phyloP scores from a whole-genome alignment of 192 early-diverging fungal genomes.

The Geranomyces michiganensis region DNA sequence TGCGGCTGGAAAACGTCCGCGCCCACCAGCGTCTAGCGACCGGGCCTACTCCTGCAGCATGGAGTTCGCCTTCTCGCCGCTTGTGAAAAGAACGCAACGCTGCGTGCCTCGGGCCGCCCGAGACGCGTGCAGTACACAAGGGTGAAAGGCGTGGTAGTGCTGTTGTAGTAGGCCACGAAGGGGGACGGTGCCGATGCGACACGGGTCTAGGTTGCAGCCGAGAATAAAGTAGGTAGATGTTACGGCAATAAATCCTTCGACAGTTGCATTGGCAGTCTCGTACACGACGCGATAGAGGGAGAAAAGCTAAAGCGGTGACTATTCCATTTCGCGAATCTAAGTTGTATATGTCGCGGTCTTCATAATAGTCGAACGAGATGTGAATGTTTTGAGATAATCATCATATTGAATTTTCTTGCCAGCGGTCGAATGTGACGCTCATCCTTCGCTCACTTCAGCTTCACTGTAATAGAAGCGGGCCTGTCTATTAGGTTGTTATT shows the following conservation, averaged over 20 bases:
- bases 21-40: too few species aligned
- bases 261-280: constrained; percentile 37
- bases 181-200: constrained; percentile 26
- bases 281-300: constrained; percentile 37
- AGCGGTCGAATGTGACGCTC: too few species aligned
- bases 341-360: constrained; percentile 40
- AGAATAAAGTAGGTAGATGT: constrained; percentile 33
- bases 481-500: too few species aligned
- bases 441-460: too few species aligned
- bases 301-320: constrained; percentile 23
- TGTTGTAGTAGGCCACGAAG: constrained; percentile 44
- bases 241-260: constrained; percentile 33
- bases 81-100: constrained; percentile 40
- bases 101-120: constrained; percentile 37
- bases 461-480: too few species aligned
- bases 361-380: constrained; percentile 46
- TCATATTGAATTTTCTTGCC: constrained; percentile 38
- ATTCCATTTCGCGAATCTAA: constrained; percentile 39
- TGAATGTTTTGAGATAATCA: constrained; percentile 41
- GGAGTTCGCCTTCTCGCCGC: too few species aligned
- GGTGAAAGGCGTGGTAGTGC: constrained; percentile 36
- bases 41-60: too few species aligned
- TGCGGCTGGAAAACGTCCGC: too few species aligned
- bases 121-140: constrained; percentile 39
- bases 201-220: constrained; percentile 33